Evolutionary conservation across 495 filamentous ascomycete genomes (phyloP), one percentile per base, ranked within the genome.

Genomic region (Diplogelasinospora grovesii): DNA sequence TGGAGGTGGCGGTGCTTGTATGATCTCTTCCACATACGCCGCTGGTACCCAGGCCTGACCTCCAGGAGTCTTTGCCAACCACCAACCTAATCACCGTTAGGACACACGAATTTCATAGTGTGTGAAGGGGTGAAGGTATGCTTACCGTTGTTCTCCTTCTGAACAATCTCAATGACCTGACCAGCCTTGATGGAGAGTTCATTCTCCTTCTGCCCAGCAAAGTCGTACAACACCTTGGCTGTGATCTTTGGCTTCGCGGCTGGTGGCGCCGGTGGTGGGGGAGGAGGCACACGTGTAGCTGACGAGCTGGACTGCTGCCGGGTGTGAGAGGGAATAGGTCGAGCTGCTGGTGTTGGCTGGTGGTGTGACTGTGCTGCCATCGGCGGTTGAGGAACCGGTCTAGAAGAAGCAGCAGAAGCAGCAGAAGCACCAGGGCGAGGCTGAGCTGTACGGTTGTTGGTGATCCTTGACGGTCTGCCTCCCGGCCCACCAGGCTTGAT

Each of bases 41-140:
- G 89, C 85, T 0, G 92, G 92, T 0, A 89, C 79, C 92, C 92
- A 98, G 27, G 88, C 93, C 64, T 93, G 83, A 14, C 74, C 74
- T 5, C 65, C 68, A 2, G 69, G 62, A 43, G 78, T 81, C 64
- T 86, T 89, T 38, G 81, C 90, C 26, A 95, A 71, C 89, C 89
- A 96, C 93, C 93, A 97, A 30, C 89, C 89, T 95, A 34, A n/a
- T n/a, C n/a, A n/a, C n/a, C n/a, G n/a, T n/a, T n/a, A n/a, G n/a
- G n/a, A n/a, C n/a, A n/a, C n/a, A n/a, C n/a, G n/a, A n/a, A n/a
- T n/a, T n/a, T n/a, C n/a, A n/a, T n/a, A n/a, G n/a, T 30, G 23
- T 8, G 26, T 13, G 25, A 24, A 13, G 11, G 31, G 27, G 23
- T 14, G 8, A 11, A 43, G 65, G 79, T 58, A 19, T 43, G 68